A percentile compares a stretch with the other conserved stretches of the same genome.
Conservation (phyloP, 768 basidiomycete species). For the Pleurotus platypus region DNA sequence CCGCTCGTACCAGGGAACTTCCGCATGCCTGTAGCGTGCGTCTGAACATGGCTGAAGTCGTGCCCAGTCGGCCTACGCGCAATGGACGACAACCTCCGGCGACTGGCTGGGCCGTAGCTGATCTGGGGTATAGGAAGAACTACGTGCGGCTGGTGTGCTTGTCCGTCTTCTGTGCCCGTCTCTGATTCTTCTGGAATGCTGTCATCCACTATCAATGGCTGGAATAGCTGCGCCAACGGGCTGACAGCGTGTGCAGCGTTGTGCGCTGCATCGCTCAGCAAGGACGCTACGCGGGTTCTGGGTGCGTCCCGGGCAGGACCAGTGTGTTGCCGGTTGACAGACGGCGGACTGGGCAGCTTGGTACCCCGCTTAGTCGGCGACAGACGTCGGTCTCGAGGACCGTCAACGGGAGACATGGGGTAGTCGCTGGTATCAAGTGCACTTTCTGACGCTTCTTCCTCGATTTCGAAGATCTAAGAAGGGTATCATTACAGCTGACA, state of each 20-base stretch:
- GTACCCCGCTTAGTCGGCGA: constrained; percentile 19
- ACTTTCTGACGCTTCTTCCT: constrained; percentile 58
- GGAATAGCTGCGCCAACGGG: constrained; percentile 74
- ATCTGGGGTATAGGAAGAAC: constrained; percentile 20
- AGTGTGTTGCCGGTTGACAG: constrained; percentile 7
- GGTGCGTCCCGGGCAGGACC: constrained; percentile 15
- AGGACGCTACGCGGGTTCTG: constrained; percentile 41
- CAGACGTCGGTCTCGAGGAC: constrained; percentile 21
- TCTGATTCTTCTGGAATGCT: constrained; percentile 28
- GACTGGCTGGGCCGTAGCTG: constrained; percentile 42
- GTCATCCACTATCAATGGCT: constrained; percentile 59
- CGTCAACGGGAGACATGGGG: constrained; percentile 17
- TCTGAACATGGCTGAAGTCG: constrained; percentile 12
- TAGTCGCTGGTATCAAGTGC: constrained; percentile 50
- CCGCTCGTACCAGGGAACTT: constrained; percentile 19
- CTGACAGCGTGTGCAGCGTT: constrained; percentile 42
- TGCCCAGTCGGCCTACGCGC: constrained; percentile 9
- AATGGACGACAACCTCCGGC: constrained; percentile 36
- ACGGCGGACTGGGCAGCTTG: neutral
- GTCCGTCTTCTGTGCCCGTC: constrained; percentile 8
- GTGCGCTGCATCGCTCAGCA: constrained; percentile 34
- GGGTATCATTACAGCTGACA: neutral
- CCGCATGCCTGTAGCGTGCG: constrained; percentile 13
- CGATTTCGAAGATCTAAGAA: constrained; percentile 72
- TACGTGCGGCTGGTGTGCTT: neutral